These are phyloP conservation scores for Saccharomyces hybrid DNA, from an alignment of 1,139 yeast species.

Conservation along the genomic window DNA sequence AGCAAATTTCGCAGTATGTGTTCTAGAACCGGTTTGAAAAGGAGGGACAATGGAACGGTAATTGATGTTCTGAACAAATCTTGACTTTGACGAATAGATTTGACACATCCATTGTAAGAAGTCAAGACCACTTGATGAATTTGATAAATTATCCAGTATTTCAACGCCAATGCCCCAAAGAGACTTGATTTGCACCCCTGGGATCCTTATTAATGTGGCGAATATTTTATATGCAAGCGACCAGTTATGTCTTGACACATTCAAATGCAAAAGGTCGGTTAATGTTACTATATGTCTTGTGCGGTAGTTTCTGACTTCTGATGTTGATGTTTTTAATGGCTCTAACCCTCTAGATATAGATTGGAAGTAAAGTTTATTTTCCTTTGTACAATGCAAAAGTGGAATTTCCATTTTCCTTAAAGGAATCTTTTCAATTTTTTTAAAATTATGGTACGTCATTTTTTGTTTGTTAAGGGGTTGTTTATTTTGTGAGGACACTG, in stretches of 20 bases:
- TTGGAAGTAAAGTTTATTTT: constrained; percentile 14
- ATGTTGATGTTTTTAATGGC: constrained; percentile 6
- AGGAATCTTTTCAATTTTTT: constrained; percentile 15
- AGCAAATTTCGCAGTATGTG: constrained; percentile 33
- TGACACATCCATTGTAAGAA: constrained; percentile 30
- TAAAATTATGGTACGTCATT: constrained; percentile 15
- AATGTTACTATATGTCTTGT: constrained; percentile 26
- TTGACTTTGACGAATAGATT: constrained; percentile 21
- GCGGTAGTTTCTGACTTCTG: constrained; percentile 11
- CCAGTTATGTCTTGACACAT: constrained; percentile 47
- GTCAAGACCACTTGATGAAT: constrained; percentile 14
- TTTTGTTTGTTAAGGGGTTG: constrained; percentile 14
- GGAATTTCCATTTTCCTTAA: constrained; percentile 11
- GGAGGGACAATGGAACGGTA: constrained; percentile 27
- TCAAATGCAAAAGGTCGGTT: constrained; percentile 32
- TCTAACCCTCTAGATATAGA: constrained; percentile 23
- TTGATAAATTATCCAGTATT: constrained; percentile 29
- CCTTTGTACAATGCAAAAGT: constrained; percentile 19
- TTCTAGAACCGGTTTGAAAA: constrained; percentile 34
- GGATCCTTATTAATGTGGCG: constrained; percentile 41
- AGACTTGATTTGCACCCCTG: constrained; percentile 43
- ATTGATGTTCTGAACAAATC: constrained; percentile 20
- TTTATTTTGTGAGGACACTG: constrained; percentile 5
- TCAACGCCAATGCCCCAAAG: constrained; percentile 57
- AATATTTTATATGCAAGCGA: constrained; percentile 45